Percentiles rank a stretch among this genome's conserved stretches.
Evolutionary conservation across 1,139 yeast genomes (phyloP).

Genomic region (Nakaseomyces uthaithaninus): DNA sequence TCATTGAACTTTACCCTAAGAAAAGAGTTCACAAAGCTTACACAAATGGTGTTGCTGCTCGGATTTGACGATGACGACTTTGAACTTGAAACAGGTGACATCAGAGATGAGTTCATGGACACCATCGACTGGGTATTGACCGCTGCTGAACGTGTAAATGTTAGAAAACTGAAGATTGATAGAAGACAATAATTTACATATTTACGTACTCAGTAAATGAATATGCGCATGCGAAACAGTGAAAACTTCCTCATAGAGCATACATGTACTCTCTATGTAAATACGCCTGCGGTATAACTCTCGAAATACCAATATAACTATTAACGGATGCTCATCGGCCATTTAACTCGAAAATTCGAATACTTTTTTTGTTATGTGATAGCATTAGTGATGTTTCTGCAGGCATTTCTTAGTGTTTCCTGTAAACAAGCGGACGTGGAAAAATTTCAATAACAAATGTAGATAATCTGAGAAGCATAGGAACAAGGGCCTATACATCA

Average conservation of each 20-base stretch:
- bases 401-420: background rate
- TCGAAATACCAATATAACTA: background rate
- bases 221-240: slow-evolving; percentile 4
- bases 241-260: background rate
- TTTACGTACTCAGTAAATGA: background rate
- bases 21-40: slow-evolving; percentile 69
- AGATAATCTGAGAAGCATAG: background rate
- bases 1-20: slow-evolving; percentile 61
- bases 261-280: background rate
- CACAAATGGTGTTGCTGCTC: slow-evolving; percentile 72
- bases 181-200: slow-evolving; percentile 17
- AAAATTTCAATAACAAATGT: background rate
- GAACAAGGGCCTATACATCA: background rate
- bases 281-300: too few relatives aligned
- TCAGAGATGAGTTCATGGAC: slow-evolving; percentile 34
- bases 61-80: slow-evolving; percentile 81
- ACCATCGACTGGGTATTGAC: slow-evolving; percentile 75
- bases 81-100: slow-evolving; percentile 34
- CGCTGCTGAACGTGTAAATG: slow-evolving; percentile 62
- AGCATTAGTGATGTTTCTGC: too few relatives aligned
- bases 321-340: slow-evolving; percentile 1
- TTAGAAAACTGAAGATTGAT: slow-evolving; percentile 45
- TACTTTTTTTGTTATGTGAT: background rate
- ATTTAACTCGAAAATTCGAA: background rate
- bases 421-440: slow-evolving; percentile 1